Base-by-base conservation (phyloP, 129 eudicot species). In the Saposhnikovia divaricata region DNA sequence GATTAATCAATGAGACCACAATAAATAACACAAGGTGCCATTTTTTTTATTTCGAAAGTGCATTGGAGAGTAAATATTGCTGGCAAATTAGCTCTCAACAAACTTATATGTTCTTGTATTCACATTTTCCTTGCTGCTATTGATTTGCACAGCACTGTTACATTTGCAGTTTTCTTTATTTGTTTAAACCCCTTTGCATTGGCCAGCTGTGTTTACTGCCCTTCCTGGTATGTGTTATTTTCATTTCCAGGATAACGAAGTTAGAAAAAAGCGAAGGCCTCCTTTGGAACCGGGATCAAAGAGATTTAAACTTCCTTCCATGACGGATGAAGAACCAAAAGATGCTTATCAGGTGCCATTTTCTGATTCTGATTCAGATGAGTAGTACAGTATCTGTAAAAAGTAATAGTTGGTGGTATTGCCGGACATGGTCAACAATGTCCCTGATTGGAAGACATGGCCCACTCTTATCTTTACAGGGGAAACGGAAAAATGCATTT, bases 351-450 rank as follows among this genome's bases (percentile, higher is more conserved):
- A 92, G 84, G 71, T 86, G 85, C 85, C 88, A 45, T 87, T 87
- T 50, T 84, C 98, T 0, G 99, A 92, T 85, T 89, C 99, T 12
- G 97, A 90, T 80, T 81, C 93, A 3, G 93, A 86, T 28, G 89
- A 93, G 78, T 74, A 76, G 79, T 21, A 70, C 15, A 4, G 69
- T n/a, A 61, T 61, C 15, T n/a, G 69, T n/a, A 10, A n/a, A 57
- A n/a, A 61, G 69, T 25, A 23, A 23, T 23, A 59, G 66, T 59
- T 23, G 59, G 59, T 19, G n/a, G 59, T 23, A 4, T n/a, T 50
- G 66, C 7, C 3, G 66, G 31, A 23, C 28, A 0, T 25, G 69
- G 69, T 61, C 31, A n/a, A n/a, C 69, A n/a, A n/a, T 4, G 69
- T 61, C 15, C 34, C 15, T 59, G 13, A n/a, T 11, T 23, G 31